Evolutionary conservation across 1,139 yeast species (phyloP), one percentile per base, ranked within the genome.

Genomic region (Blastobotrys serpentis): DNA sequence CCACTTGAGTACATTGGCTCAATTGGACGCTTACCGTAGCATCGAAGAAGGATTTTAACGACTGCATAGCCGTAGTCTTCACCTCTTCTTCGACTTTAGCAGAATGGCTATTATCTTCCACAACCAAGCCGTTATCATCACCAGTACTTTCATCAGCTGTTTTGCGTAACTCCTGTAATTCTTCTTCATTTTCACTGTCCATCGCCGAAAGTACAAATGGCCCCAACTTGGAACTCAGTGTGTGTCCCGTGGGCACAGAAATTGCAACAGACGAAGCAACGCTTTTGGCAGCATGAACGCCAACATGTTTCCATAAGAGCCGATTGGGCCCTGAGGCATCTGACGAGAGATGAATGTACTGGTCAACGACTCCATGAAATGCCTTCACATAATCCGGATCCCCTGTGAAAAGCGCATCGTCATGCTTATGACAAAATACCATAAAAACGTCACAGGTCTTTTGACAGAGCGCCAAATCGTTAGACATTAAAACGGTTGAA

Each of bases 391-490:
- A 84, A 16, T 67, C 74, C 34, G 78, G 70, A 65, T 87, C 92
- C 34, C 95, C 95, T 14, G 82, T 74, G 58, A 87, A 82, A 43
- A 88, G 71, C 6, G 82, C 82, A 10, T 78, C 80, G 56, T 85
- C 88, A 52, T 88, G 76, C 43, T 79, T 74, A 22, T 70, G 63
- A 65, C 95, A 86, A 51, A 88, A 81, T 0, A 77, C 76, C 8
- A 73, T 70, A 58, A 79, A 86, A 46, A 65, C 61, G 36, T 57
- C 49, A 10, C 55, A 49, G 11, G 80, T 75, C 41, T 75, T 72
- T 58, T 82, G 80, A 52, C 79, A 73, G 13, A 84, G 69, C 0
- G 78, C 70, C 45, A 84, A 62, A 58, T 86, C 95, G 14, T 71
- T 72, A 5, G 77, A 69, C 17, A 68, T 59, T 41, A 81, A 58